A percentile compares a stretch with the other conserved stretches of the same genome.
Evolutionary conservation across 2,329 filamentous ascomycete species (phyloP).

Genomic region (Penicillium olsonii): DNA sequence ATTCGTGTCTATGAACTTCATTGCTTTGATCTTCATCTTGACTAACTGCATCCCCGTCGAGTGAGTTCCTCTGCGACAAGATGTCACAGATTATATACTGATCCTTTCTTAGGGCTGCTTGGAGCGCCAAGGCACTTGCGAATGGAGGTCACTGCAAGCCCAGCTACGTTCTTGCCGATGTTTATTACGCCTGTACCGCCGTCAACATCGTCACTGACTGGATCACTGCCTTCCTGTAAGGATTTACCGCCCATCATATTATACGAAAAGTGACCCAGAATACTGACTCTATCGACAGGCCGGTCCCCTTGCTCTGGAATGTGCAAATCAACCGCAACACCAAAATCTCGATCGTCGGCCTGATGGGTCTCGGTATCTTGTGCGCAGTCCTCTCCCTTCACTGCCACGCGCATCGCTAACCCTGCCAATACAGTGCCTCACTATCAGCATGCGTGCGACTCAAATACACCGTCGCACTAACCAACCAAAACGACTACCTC

Average conservation of each 20-base stretch:
- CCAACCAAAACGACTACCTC: constrained; percentile 43
- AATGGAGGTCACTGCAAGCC: constrained; percentile 24
- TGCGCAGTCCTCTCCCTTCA: constrained; percentile 35
- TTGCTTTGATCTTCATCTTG: constrained; percentile 26
- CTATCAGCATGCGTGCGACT: constrained; percentile 42
- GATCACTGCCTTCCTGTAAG: constrained; percentile 25
- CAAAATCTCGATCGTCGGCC: constrained; percentile 48
- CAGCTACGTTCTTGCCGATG: constrained; percentile 23
- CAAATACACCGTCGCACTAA: constrained; percentile 45
- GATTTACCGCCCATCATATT: neutral
- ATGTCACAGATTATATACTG: neutral
- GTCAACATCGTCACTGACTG: constrained; percentile 30
- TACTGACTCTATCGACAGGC: constrained; percentile 28
- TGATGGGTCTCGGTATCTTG: constrained; percentile 49
- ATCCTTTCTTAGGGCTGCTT: constrained; percentile 18
- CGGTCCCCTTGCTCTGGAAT: constrained; percentile 43
- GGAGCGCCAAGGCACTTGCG: constrained; percentile 16
- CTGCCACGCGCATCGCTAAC: neutral
- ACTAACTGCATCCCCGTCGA: constrained; percentile 24
- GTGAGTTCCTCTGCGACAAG: constrained; percentile 9
- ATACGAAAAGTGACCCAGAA: constrained; percentile 31
- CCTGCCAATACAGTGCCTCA: constrained; percentile 34
- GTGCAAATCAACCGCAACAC: constrained; percentile 47
- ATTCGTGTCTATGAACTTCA: constrained; percentile 25
- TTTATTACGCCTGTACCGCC: constrained; percentile 27